Base-by-base conservation (phyloP, 352 stramenopile genomes). In the Phytopythium cucurbitacearum region DNA sequence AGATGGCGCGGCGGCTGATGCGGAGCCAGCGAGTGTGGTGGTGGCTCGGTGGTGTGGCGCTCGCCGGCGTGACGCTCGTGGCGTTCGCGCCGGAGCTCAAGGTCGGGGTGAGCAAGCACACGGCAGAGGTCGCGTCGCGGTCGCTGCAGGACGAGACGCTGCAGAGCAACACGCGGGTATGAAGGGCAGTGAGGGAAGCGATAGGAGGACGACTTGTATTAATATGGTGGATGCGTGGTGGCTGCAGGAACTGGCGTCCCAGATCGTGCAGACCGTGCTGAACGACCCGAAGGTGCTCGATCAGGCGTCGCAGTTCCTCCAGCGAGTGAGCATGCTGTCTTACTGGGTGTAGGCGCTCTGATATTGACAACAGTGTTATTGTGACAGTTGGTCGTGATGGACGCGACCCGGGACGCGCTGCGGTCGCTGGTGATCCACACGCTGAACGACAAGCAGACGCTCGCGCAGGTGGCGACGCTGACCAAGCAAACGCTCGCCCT, bases 201-300 rank as follows among this genome's bases (percentile, higher is more conserved):
- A 37, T 34, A 28, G 1, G 28, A 28, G 34, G 0, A n/a, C 33
- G 21, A n/a, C 28, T 33, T 49, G n/a, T 50, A 7, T 7, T 9
- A 34, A 40, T 28, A 28, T 11, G 33, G 40, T 12, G 9, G 43
- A 49, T 49, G 10, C 1, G 16, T 44, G 5, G 3, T 36, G 9
- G 11, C 72, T 63, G 21, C 21, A 28, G 21, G 69, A 91, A 43
- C 55, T 94, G 41, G 83, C 83, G 6, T 91, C 80, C 7, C 80
- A 91, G 69, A 94, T 94, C 62, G 80, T 94, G 9, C 83, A 94
- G 62, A 94, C 83, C 6, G 80, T 94, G 62, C 67, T 94, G 11
- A 91, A 91, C 51, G 83, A 94, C 62, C 73, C 80, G 15, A 87
- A 94, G 43, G 83, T 94, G 48, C 69, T 94, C 33, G 67, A 90